Evolutionary conservation across 139 green algal genomes (phyloP), one percentile per base, ranked within the genome.

Genomic region (Chlorella sp.): DNA sequence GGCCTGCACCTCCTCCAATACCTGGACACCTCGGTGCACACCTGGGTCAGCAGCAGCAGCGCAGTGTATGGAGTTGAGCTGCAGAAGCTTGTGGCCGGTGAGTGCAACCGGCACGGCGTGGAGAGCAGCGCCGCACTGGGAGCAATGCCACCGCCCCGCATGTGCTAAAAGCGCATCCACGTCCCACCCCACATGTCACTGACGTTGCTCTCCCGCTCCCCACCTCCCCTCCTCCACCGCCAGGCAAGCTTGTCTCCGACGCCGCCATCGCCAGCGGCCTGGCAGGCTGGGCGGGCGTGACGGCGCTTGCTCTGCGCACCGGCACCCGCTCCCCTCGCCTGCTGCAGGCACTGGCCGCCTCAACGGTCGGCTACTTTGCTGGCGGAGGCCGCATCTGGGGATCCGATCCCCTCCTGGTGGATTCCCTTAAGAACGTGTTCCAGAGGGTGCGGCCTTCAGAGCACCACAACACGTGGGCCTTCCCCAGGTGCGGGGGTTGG

Each of bases 401-500:
- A 53, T 53, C 66, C 0, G 89, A 91, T 40, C 83, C 89, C 11
- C 9, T 24, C 40, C 37, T 89, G 12, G 89, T 91, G 30, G 75
- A 40, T n/a, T 34, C 61, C 12, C 37, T 92, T 32, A 92, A 92
- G 87, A 16, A 92, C 0, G 42, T 34, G 9, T 92, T 92, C 42
- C 64, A 86, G 3, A 61, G 91, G 14, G 60, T 60, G 12, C 64
- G 80, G 24, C 69, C 86, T 5, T 89, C 91, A 36, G 82, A 88
- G 24, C 57, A 86, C 34, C 73, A 89, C 7, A 78, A 89, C 81
- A 93, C 91, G 18, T 93, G 82, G 64, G n/a, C 88, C 19, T 94
- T 94, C 77, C 91, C 91, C 30, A 93, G 84, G 84, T 88, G 37
- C 9, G 40, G 64, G 21, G 48, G 5, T 57, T 57, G 48, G 9